phyloP scores from a whole-genome alignment of 1,284 basidiomycete genomes.

The Fomitopsis betulina region DNA sequence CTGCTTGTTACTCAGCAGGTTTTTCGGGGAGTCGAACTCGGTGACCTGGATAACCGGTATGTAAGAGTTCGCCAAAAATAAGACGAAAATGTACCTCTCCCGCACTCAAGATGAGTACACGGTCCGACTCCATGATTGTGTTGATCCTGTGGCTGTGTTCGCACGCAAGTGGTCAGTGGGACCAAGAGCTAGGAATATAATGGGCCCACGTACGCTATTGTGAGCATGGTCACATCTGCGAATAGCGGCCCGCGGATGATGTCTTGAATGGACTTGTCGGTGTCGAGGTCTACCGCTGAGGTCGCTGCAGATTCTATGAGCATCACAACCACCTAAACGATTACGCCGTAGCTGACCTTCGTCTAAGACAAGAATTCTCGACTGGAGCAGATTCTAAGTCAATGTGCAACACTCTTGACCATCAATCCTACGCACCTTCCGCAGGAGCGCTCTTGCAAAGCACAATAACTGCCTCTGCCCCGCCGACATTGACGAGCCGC shows the following conservation, averaged over 20 bases:
- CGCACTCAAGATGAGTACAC: constrained; percentile 79
- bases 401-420: neutral
- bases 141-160: constrained; percentile 74
- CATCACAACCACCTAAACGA: neutral
- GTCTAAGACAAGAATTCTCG: constrained; percentile 87
- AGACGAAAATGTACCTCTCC: constrained; percentile 48
- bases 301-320: constrained; percentile 45
- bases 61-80: neutral
- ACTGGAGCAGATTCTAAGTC: constrained; percentile 30
- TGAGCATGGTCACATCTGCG: constrained; percentile 72
- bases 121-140: constrained; percentile 86
- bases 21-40: constrained; percentile 71
- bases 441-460: constrained; percentile 75
- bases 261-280: constrained; percentile 81
- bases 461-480: constrained; percentile 87
- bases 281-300: constrained; percentile 86
- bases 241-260: constrained; percentile 75
- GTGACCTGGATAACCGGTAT: constrained; percentile 36
- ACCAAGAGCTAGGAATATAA: neutral
- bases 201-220: constrained; percentile 61
- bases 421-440: constrained; percentile 40
- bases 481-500: constrained; percentile 77
- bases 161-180: neutral
- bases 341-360: constrained; percentile 51
- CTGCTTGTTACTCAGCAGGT: constrained; percentile 51